A percentile compares a stretch with the other conserved stretches of the same genome.
These are phyloP conservation scores for Saccharomycopsis malanga DNA, from an alignment of 805 yeast genomes.

Conservation along the genomic window DNA sequence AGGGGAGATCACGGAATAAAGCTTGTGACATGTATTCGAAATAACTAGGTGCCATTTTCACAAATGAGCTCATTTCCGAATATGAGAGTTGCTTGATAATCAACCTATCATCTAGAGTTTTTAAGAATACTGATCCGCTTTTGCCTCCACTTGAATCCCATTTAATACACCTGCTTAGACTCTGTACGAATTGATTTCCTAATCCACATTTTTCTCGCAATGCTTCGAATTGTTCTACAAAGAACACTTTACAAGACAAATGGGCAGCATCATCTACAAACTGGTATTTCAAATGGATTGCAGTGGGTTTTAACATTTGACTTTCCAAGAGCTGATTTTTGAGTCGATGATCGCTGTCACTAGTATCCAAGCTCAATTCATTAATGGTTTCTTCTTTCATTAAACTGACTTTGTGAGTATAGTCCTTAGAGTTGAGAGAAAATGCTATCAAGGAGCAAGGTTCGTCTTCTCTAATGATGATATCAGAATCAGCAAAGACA, in stretches of 20 bases:
- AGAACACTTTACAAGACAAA: slow-evolving; percentile 88
- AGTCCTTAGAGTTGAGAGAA: slow-evolving; percentile 81
- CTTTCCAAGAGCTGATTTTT: slow-evolving; percentile 41
- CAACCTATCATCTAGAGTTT: slow-evolving; percentile 83
- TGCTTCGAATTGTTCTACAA: slow-evolving; percentile 95
- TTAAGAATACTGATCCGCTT: slow-evolving; percentile 88
- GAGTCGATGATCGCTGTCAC: slow-evolving; percentile 8
- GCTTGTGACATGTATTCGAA: slow-evolving; percentile 95
- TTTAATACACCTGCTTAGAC: slow-evolving; percentile 84
- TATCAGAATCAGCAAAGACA: slow-evolving; percentile 86
- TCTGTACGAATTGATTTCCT: slow-evolving; percentile 63
- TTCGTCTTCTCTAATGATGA: slow-evolving; percentile 91
- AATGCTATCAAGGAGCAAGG: slow-evolving; percentile 93
- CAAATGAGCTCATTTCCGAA: slow-evolving; percentile 85
- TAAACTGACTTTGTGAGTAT: slow-evolving; percentile 51
- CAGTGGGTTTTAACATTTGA: slow-evolving; percentile 71
- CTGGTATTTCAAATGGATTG: slow-evolving; percentile 87
- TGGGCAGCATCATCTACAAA: slow-evolving; percentile 78
- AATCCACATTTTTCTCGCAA: slow-evolving; percentile 73
- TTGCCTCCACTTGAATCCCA: slow-evolving; percentile 97
- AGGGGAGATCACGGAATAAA: slow-evolving; percentile 87
- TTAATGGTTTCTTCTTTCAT: slow-evolving; percentile 23
- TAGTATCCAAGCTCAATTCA: not conserved
- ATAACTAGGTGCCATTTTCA: slow-evolving; percentile 91
- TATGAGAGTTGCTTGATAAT: slow-evolving; percentile 85